Percentiles rank a stretch among this genome's conserved stretches.
These are phyloP conservation scores for Tarenaya hassleriana DNA, from an alignment of 345 rosid species.

Conservation along the genomic window DNA sequence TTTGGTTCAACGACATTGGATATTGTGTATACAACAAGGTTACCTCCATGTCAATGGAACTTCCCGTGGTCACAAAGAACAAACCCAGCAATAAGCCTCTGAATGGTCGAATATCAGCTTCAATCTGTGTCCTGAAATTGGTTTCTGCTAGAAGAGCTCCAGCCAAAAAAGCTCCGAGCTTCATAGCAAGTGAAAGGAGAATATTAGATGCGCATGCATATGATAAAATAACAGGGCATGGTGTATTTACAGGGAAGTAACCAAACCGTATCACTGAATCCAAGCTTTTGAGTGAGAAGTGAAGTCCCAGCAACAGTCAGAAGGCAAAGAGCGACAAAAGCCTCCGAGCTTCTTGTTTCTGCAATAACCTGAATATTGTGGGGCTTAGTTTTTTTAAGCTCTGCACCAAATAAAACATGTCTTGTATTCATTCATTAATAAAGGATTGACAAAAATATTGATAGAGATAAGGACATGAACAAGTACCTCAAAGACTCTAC, in stretches of 20 bases:
- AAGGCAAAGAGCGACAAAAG: constrained; percentile 92
- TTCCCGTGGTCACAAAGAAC: constrained; percentile 95
- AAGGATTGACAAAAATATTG: background rate
- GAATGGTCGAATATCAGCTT: constrained; percentile 98
- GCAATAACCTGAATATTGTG: constrained; percentile 70
- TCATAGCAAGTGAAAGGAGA: constrained; percentile 20
- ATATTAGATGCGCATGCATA: constrained; percentile 14
- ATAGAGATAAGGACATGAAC: constrained; percentile 1
- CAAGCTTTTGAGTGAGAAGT: constrained; percentile 79
- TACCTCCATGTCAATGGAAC: constrained; percentile 94
- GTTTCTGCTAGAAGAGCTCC: constrained; percentile 96
- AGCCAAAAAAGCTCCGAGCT: constrained; percentile 99
- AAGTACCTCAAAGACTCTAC: constrained; percentile 79
- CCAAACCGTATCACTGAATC: constrained; percentile 92
- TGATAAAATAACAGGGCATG: constrained; percentile 7
- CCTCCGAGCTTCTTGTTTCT: constrained; percentile 94
- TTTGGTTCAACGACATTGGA: constrained; percentile 7
- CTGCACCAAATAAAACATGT: constrained; percentile 22
- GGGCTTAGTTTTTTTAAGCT: constrained; percentile 26
- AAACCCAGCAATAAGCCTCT: constrained; percentile 92
- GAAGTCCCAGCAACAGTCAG: constrained; percentile 93
- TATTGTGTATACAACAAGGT: constrained; percentile 4
- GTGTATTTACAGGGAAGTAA: constrained; percentile 7
- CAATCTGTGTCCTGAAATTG: constrained; percentile 91
- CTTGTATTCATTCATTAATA: constrained; percentile 17